Percentiles rank a stretch among this genome's conserved stretches.
Evolutionary conservation across 176 grass and related monocot species (phyloP).

Genomic region (Phragmites australis): DNA sequence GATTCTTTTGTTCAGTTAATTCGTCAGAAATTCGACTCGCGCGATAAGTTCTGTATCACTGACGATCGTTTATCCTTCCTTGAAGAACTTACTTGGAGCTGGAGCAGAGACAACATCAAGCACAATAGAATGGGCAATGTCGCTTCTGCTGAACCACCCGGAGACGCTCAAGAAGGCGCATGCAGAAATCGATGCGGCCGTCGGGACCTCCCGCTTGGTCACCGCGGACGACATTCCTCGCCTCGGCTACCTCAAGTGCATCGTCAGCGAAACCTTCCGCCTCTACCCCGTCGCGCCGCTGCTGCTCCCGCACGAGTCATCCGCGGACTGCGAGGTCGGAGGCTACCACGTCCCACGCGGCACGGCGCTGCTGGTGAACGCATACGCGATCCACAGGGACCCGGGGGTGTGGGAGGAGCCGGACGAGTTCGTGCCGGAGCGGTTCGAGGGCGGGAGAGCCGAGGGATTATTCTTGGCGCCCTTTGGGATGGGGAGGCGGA

Average conservation of each 20-base stretch:
- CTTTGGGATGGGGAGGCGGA: slow-evolving; percentile 55
- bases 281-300: slow-evolving; percentile 60
- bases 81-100: slow-evolving; percentile 32
- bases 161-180: slow-evolving; percentile 39
- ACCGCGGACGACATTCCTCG: slow-evolving; percentile 41
- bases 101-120: slow-evolving; percentile 66
- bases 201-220: slow-evolving; percentile 45
- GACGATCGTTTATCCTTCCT: not conserved
- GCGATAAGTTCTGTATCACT: not conserved
- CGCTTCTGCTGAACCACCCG: slow-evolving; percentile 64
- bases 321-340: slow-evolving; percentile 34
- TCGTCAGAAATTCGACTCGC: not conserved
- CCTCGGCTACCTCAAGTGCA: slow-evolving; percentile 56
- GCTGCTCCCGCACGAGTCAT: slow-evolving; percentile 45
- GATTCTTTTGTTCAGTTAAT: not conserved
- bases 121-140: slow-evolving; percentile 68
- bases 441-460: slow-evolving; percentile 24
- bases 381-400: slow-evolving; percentile 61
- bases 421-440: slow-evolving; percentile 42
- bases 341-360: slow-evolving; percentile 29
- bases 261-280: slow-evolving; percentile 65
- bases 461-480: slow-evolving; percentile 20
- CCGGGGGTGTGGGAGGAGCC: slow-evolving; percentile 34
- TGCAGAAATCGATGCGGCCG: slow-evolving; percentile 45
- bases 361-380: slow-evolving; percentile 58